Base-by-base conservation (phyloP, 352 stramenopile genomes). In the Globisporangium cylindrosporum region DNA sequence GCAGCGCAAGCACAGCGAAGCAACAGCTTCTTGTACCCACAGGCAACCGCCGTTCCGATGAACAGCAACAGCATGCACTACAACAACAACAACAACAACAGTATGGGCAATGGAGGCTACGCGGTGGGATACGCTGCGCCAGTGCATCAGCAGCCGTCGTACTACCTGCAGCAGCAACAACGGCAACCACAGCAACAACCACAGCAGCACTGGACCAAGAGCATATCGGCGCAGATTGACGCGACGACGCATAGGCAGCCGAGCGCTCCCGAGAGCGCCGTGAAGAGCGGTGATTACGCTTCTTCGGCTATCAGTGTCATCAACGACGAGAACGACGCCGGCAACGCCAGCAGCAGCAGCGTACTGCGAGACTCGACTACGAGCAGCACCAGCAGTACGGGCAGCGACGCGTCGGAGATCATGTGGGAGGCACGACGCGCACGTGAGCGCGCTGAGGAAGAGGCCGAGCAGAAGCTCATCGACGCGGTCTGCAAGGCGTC, bases 401-500 rank as follows among this genome's bases (percentile, higher is more conserved):
- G 41, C 29, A 55, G 54, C 25, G 24, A 51, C 18, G 14, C 80
- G 3, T 77, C 86, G 2, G 78, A 89, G 20, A 74, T 69, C 3
- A 90, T 90, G 81, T 92, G 81, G 81, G 81, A 88, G 56, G 84
- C 81, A 15, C 82, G 85, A 24, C 80, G 75, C 18, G 71, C 70
- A 1, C 74, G 84, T 1, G 72, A 87, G 63, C 76, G 82, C 25
- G 81, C 84, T 1, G 79, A 93, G 57, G 71, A 80, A 32, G 68
- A 87, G 34, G 80, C 80, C 4, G 85, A 95, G 22, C 78, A 84
- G 62, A 92, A 93, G 65, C 73, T 95, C 12, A 73, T 95, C 12
- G 82, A 93, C 25, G 88, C 88, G 0, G 88, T 95, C 29, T 88
- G 84, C 59, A 85, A 89, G 68, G 86, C 84, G 22, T 95, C 88